These are phyloP conservation scores for Trametes villosa DNA, from an alignment of 768 basidiomycete species.

Conservation along the genomic window DNA sequence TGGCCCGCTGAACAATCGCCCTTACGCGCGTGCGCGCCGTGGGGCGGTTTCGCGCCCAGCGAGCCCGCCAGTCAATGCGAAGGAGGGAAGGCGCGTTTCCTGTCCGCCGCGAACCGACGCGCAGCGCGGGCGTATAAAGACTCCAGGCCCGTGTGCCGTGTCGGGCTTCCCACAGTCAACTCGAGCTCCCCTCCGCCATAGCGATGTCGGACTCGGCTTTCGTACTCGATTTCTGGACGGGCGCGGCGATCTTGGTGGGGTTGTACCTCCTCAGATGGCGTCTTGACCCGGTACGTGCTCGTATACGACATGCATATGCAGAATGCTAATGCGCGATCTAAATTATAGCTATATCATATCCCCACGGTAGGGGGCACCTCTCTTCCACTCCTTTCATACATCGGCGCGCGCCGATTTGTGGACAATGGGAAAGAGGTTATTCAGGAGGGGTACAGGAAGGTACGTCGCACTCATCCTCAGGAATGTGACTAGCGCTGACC, in stretches of 20 bases:
- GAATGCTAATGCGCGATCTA: not conserved
- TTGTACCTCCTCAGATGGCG: not conserved
- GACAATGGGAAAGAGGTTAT: conserved; percentile 39
- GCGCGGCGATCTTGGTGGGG: not conserved
- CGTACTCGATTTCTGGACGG: not conserved
- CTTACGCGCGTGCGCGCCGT: too few relatives aligned
- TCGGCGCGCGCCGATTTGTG: conserved; percentile 37
- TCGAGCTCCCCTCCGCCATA: not conserved
- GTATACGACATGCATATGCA: not conserved
- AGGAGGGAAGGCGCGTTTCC: too few relatives aligned
- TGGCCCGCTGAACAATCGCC: too few relatives aligned
- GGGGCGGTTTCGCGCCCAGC: too few relatives aligned
- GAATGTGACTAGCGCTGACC: not conserved
- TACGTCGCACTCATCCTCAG: conserved; percentile 10
- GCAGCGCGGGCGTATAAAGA: too few relatives aligned
- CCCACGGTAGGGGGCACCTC: conserved; percentile 42
- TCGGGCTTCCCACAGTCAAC: not conserved
- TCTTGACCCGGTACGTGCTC: not conserved
- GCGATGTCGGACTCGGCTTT: not conserved
- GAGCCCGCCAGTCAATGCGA: too few relatives aligned
- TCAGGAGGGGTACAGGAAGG: conserved; percentile 42
- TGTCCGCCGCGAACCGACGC: too few relatives aligned
- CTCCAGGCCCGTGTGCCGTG: too few relatives aligned
- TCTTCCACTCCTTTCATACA: conserved; percentile 39
- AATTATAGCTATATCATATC: conserved; percentile 28